A percentile compares a stretch with the other conserved stretches of the same genome.
Conservation (phyloP, 805 yeast species). For the Kazachstania psychrophila region DNA sequence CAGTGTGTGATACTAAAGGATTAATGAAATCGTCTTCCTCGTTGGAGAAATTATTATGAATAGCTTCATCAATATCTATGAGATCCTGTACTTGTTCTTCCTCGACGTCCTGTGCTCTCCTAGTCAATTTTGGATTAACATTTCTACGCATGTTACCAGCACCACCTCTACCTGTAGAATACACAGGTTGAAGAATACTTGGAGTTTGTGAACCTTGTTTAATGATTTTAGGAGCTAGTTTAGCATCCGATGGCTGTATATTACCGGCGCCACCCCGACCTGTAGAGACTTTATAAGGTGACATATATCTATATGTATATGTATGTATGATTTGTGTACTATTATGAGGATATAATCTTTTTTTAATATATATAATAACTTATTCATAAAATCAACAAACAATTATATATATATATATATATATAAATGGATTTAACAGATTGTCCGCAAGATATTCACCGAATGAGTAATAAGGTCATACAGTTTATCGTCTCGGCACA, state of each 20-base stretch:
- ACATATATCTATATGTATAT: too few species aligned
- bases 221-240: constrained; percentile 46
- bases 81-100: constrained; percentile 11
- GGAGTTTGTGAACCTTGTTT: constrained; percentile 58
- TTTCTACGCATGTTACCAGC: constrained; percentile 66
- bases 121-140: constrained; percentile 46
- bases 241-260: constrained; percentile 36
- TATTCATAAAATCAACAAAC: too few species aligned
- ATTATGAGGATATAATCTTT: too few species aligned
- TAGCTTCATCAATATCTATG: neutral
- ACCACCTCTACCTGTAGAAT: constrained; percentile 73
- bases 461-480: too few species aligned
- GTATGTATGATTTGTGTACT: too few species aligned
- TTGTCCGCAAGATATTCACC: too few species aligned
- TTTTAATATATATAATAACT: too few species aligned
- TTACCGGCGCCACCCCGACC: constrained; percentile 80
- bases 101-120: constrained; percentile 62
- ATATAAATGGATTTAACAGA: too few species aligned
- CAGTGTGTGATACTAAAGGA: constrained; percentile 1
- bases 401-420: too few species aligned
- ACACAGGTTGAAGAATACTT: constrained; percentile 42
- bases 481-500: too few species aligned
- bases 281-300: constrained; percentile 35
- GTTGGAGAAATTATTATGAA: neutral
- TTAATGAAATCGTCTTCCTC: constrained; percentile 3